phyloP scores from a whole-genome alignment of 208 protist species.

The Willaertia magna region DNA sequence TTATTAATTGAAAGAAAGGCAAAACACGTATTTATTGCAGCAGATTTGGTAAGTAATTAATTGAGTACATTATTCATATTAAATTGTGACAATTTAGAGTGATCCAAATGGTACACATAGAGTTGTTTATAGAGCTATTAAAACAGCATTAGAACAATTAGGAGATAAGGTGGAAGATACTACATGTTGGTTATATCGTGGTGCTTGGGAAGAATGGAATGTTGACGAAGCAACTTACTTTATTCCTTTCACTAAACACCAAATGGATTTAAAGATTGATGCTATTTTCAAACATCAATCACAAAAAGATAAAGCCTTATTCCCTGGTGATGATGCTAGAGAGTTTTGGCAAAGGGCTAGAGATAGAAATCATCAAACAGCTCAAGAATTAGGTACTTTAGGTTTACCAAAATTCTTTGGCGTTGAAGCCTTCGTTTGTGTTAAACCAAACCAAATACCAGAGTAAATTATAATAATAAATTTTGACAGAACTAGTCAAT shows the following conservation, averaged over 20 bases:
- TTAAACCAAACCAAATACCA: background rate
- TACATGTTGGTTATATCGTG: constrained; percentile 43
- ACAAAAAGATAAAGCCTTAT: constrained; percentile 47
- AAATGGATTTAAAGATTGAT: constrained; percentile 34
- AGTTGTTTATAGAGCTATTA: constrained; percentile 27
- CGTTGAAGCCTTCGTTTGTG: background rate
- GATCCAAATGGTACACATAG: constrained; percentile 43
- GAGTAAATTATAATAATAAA: background rate
- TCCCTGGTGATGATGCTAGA: constrained; percentile 37
- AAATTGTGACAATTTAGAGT: background rate
- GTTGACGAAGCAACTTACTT: constrained; percentile 33
- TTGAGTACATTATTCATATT: background rate
- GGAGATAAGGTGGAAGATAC: background rate
- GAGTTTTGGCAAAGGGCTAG: constrained; percentile 47
- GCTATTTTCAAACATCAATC: constrained; percentile 47
- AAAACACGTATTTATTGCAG: constrained; percentile 38
- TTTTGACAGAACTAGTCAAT: too few species aligned
- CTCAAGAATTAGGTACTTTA: background rate
- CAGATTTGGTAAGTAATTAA: constrained; percentile 31
- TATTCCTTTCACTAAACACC: constrained; percentile 31
- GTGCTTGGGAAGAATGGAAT: constrained; percentile 49
- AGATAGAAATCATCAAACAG: constrained; percentile 30
- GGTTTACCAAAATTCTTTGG: constrained; percentile 19
- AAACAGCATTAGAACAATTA: constrained; percentile 26
- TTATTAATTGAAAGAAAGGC: constrained; percentile 37